phyloP scores from a whole-genome alignment of 208 protist genomes.

The Phytomonas sp. region DNA sequence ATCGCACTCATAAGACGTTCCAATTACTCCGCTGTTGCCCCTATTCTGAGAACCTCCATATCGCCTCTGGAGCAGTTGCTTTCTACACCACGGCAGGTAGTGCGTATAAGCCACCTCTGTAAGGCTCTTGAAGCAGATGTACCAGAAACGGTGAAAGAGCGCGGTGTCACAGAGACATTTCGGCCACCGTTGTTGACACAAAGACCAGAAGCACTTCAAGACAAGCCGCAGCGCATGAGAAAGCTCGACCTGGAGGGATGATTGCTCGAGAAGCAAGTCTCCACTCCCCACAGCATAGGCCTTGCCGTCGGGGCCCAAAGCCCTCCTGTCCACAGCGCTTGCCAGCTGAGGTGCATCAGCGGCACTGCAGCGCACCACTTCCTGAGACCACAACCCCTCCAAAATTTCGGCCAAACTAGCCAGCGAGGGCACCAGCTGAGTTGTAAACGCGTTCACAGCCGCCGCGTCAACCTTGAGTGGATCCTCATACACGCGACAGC shows the following conservation, averaged over 20 bases:
- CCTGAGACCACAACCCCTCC: slow-evolving; percentile 27
- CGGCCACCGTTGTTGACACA: slow-evolving; percentile 46
- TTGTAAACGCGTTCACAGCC: slow-evolving; percentile 40
- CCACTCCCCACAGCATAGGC: slow-evolving; percentile 8
- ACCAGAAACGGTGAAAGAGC: slow-evolving; percentile 40
- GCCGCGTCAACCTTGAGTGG: slow-evolving; percentile 35
- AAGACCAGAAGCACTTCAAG: slow-evolving; percentile 63
- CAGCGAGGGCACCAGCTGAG: slow-evolving; percentile 28
- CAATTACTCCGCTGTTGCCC: background rate
- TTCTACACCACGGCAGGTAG: slow-evolving; percentile 37
- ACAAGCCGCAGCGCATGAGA: slow-evolving; percentile 62
- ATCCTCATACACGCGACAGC: slow-evolving; percentile 62
- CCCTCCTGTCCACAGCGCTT: slow-evolving; percentile 12
- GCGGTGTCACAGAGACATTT: slow-evolving; percentile 48
- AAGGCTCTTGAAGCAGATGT: slow-evolving; percentile 27
- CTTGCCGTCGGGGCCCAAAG: background rate
- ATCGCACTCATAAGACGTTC: slow-evolving; percentile 2
- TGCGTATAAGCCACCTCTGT: slow-evolving; percentile 24
- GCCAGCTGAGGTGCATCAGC: background rate
- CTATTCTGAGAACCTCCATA: background rate
- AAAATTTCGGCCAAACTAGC: slow-evolving; percentile 46
- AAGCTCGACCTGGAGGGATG: slow-evolving; percentile 26
- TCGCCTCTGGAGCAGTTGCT: slow-evolving; percentile 21
- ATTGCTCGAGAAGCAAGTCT: slow-evolving; percentile 22
- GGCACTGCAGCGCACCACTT: slow-evolving; percentile 11